A percentile compares a stretch with the other conserved stretches of the same genome.
phyloP scores from a whole-genome alignment of 2,329 filamentous ascomycete species.

The Penicillium crustosum region DNA sequence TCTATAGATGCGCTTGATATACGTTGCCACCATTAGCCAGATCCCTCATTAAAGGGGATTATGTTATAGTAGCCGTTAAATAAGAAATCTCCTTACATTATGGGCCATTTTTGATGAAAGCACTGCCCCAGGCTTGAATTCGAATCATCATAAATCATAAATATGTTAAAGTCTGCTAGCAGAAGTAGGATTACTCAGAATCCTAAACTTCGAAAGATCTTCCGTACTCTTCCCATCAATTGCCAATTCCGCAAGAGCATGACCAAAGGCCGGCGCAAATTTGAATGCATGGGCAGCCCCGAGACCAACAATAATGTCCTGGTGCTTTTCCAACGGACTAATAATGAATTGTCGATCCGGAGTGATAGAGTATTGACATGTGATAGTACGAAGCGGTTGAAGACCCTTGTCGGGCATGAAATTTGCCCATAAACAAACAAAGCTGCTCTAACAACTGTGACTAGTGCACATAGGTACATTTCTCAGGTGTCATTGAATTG shows the following conservation, averaged over 20 bases:
- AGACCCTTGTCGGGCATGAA: constrained; percentile 26
- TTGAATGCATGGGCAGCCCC: constrained; percentile 31
- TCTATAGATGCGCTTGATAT: neutral
- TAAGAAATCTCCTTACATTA: neutral
- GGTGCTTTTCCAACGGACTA: constrained; percentile 24
- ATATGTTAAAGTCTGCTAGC: constrained; percentile 13
- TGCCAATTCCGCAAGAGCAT: constrained; percentile 26
- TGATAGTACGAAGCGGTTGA: constrained; percentile 28
- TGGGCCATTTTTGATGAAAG: neutral
- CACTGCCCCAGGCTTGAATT: neutral
- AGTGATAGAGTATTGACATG: constrained; percentile 32
- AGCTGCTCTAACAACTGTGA: constrained; percentile 23
- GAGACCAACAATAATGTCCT: constrained; percentile 21
- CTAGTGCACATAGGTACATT: constrained; percentile 32
- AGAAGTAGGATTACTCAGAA: constrained; percentile 12
- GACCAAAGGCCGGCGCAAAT: constrained; percentile 28
- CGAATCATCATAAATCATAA: neutral
- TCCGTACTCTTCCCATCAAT: constrained; percentile 27
- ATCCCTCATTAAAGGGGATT: neutral
- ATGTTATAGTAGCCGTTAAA: neutral
- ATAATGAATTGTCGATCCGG: constrained; percentile 32
- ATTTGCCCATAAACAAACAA: constrained; percentile 17
- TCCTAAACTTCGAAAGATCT: constrained; percentile 28
- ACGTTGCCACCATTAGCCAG: neutral
- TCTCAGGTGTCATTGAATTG: constrained; percentile 29